Conservation (phyloP, 495 filamentous ascomycete genomes). For the Penicillium paxilli region DNA sequence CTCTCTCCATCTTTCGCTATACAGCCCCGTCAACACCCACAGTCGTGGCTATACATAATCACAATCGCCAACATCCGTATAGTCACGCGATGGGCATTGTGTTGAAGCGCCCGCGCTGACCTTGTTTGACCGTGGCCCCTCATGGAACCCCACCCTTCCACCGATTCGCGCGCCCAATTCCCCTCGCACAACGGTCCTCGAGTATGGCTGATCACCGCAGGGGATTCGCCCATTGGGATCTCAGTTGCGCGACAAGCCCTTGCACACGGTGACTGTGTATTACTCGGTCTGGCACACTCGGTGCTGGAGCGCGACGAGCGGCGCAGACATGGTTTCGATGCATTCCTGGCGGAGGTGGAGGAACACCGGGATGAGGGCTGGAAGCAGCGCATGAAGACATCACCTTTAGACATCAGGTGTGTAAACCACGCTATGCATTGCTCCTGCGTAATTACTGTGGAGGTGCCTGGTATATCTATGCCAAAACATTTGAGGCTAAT, state of each 20-base stretch:
- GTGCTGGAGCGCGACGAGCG: conserved; percentile 42
- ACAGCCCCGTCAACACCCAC: background rate
- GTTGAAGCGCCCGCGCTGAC: conserved; percentile 23
- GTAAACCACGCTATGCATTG: conserved; percentile 8
- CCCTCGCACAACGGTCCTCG: conserved; percentile 59
- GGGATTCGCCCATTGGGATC: conserved; percentile 76
- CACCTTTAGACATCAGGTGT: conserved; percentile 54
- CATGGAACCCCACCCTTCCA: conserved; percentile 41
- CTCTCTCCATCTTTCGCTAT: conserved; percentile 10
- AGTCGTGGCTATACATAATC: background rate
- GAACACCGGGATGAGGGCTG: conserved; percentile 52
- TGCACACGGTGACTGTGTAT: conserved; percentile 81
- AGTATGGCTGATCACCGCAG: conserved; percentile 88
- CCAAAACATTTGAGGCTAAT: background rate
- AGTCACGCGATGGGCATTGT: conserved; percentile 36
- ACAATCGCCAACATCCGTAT: conserved; percentile 1
- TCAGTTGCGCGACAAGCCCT: conserved; percentile 72
- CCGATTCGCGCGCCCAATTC: conserved; percentile 51
- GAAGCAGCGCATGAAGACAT: conserved; percentile 42
- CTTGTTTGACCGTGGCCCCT: conserved; percentile 3
- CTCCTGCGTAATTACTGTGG: no score
- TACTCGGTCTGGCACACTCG: conserved; percentile 69
- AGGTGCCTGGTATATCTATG: no score
- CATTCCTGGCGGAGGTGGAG: conserved; percentile 69
- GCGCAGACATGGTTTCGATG: conserved; percentile 51